Base-by-base conservation (phyloP, 2,329 filamentous ascomycete species). In the Fonsecaea pedrosoi region DNA sequence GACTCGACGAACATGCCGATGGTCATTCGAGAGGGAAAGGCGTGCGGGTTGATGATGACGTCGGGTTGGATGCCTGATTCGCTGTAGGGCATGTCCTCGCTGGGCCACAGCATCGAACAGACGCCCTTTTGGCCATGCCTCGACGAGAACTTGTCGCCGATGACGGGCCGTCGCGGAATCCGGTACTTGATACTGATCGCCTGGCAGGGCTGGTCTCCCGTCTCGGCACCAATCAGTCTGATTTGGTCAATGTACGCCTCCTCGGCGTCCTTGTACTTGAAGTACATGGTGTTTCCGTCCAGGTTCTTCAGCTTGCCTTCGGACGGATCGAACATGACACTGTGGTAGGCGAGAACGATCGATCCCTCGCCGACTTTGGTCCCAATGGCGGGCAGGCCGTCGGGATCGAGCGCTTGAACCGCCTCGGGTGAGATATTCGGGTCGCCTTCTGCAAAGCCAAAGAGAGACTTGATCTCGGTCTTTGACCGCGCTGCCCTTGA, bases 1-100 rank as follows among this genome's bases (percentile, higher is more conserved):
- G 94, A 97, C 82, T 99, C 95, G 76, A 99, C 89, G 80, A 99
- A 98, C 92, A 98, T 98, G 76, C 95, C 95, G 77, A 99, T 99
- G 21, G 95, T 99, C 95, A 99, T 99, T 80, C 95, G 94, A 54
- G 94, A 98, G 7, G 95, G 95, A 86, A 99, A 99, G 76, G 95
- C 95, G 85, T 99, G 95, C 48, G 95, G 95, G 82, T 99, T 99
- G 84, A 99, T 99, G 80, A 99, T 99, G 74, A 97, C 86, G 79
- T 99, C 95, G 9, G 95, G 95, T 76, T 97, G 94, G 68, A 99
- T 98, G 62, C 95, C 95, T 5, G 91, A 92, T 81, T 99, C 95
- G 2, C 92, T 93, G 81, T 98, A 99, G 3, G 95, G 95, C 92
- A 99, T 95, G 78, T 98, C 94, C 66, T 91, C 83, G 2, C 89